Conservation (phyloP, 2,329 filamentous ascomycete genomes). For the Phyllosticta citribraziliensis region DNA sequence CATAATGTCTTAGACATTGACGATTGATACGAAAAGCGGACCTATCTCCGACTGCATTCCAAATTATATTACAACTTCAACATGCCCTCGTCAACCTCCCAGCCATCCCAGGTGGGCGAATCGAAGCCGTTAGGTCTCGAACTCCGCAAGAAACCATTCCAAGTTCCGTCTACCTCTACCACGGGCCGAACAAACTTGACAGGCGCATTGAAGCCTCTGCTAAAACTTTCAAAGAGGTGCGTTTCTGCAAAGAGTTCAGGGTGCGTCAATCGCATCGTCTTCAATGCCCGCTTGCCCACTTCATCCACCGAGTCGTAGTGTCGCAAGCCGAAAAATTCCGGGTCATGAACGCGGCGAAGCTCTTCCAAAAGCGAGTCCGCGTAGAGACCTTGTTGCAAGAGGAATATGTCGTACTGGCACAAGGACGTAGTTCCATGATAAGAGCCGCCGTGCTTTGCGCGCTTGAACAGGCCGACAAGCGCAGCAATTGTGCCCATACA, state of each 20-base stretch:
- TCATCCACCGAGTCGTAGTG: conserved; percentile 57
- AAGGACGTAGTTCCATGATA: conserved; percentile 56
- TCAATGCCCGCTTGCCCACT: conserved; percentile 50
- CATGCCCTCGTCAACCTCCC: conserved; percentile 33
- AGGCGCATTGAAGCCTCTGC: conserved; percentile 30
- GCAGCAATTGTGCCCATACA: conserved; percentile 62
- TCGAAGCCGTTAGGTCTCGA: conserved; percentile 45
- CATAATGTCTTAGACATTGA: neutral
- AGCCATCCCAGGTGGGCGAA: conserved; percentile 38
- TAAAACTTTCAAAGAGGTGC: conserved; percentile 42
- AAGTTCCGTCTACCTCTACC: conserved; percentile 36
- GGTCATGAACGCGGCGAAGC: conserved; percentile 40
- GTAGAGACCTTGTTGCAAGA: conserved; percentile 52
- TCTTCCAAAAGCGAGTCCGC: conserved; percentile 42
- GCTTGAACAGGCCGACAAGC: conserved; percentile 51
- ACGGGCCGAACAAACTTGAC: conserved; percentile 41
- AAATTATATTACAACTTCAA: conserved; percentile 12
- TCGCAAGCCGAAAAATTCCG: conserved; percentile 46
- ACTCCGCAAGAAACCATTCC: conserved; percentile 39
- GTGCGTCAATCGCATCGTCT: conserved; percentile 42
- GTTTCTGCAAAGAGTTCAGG: conserved; percentile 45
- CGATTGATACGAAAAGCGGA: neutral
- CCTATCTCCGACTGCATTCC: neutral
- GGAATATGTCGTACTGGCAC: conserved; percentile 58
- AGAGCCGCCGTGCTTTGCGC: conserved; percentile 54